A percentile compares a stretch with the other conserved stretches of the same genome.
Evolutionary conservation across 176 grass and related monocot genomes (phyloP).

Genomic region (Chrysopogon serrulatus): DNA sequence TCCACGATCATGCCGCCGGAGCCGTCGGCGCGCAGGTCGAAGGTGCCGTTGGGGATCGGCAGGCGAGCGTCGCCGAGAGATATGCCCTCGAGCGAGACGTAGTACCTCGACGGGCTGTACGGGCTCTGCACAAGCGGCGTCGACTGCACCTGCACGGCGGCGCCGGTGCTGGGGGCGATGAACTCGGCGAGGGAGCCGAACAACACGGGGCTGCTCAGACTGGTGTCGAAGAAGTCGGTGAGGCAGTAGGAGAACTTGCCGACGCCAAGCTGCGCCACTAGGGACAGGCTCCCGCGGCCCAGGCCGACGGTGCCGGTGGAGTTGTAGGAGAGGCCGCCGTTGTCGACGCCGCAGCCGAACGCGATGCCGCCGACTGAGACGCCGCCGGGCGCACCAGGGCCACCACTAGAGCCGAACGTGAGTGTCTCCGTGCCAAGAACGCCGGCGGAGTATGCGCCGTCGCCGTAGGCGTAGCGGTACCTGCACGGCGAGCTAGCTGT

Average conservation of each 20-base stretch:
- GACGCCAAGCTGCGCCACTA: slow-evolving; percentile 26
- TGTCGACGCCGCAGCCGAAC: slow-evolving; percentile 25
- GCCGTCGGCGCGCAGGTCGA: not conserved
- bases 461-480: not conserved
- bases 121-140: not conserved
- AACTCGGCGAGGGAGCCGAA: slow-evolving; percentile 3
- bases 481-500: not conserved
- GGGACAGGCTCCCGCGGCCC: slow-evolving; percentile 20
- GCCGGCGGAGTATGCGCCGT: not conserved
- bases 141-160: not conserved
- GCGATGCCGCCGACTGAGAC: not conserved
- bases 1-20: not conserved
- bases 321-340: not conserved
- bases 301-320: slow-evolving; percentile 29
- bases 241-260: slow-evolving; percentile 46
- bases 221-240: slow-evolving; percentile 10
- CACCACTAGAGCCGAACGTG: slow-evolving; percentile 8
- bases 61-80: not conserved
- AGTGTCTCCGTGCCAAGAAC: slow-evolving; percentile 19
- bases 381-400: too few relatives aligned
- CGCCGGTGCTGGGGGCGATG: fast-evolving
- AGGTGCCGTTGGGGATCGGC: not conserved
- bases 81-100: not conserved
- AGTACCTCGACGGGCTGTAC: not conserved
- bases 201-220: not conserved